A percentile compares a stretch with the other conserved stretches of the same genome.
Evolutionary conservation across 2,329 filamentous ascomycete genomes (phyloP).

Genomic region (Sarocladium strictum): DNA sequence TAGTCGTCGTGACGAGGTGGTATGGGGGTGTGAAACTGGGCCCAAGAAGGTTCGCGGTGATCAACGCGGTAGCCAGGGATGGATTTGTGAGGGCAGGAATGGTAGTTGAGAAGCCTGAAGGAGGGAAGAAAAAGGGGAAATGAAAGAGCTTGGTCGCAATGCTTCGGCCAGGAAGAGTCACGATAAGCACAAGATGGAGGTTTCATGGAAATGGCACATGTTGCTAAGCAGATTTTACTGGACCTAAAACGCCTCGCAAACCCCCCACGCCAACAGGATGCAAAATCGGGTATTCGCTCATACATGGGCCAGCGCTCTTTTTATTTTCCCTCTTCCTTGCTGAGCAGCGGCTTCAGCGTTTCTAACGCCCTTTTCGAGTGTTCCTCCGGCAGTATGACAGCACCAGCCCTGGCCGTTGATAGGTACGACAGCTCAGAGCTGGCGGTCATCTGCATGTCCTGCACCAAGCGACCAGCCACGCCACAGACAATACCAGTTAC

Average conservation of each 20-base stretch:
- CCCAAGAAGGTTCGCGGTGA: slow-evolving; percentile 82
- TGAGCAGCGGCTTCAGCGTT: slow-evolving; percentile 54
- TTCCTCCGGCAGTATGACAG: slow-evolving; percentile 75
- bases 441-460: slow-evolving; percentile 54
- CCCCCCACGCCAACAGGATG: background rate
- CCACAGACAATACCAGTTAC: slow-evolving; percentile 94
- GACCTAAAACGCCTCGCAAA: background rate
- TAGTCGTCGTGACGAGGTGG: slow-evolving; percentile 93
- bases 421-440: slow-evolving; percentile 82
- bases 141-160: slow-evolving; percentile 20
- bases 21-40: slow-evolving; percentile 89
- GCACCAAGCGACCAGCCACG: slow-evolving; percentile 75
- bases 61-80: slow-evolving; percentile 81
- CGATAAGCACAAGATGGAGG: background rate
- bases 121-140: slow-evolving; percentile 35
- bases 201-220: background rate
- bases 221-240: background rate
- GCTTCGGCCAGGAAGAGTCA: background rate
- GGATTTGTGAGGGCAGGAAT: slow-evolving; percentile 73
- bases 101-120: slow-evolving; percentile 43
- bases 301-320: background rate
- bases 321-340: slow-evolving; percentile 20
- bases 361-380: slow-evolving; percentile 69
- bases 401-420: slow-evolving; percentile 81
- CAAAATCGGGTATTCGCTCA: background rate